These are phyloP conservation scores for Lyophyllum atratum DNA, from an alignment of 768 basidiomycete species.

Conservation along the genomic window DNA sequence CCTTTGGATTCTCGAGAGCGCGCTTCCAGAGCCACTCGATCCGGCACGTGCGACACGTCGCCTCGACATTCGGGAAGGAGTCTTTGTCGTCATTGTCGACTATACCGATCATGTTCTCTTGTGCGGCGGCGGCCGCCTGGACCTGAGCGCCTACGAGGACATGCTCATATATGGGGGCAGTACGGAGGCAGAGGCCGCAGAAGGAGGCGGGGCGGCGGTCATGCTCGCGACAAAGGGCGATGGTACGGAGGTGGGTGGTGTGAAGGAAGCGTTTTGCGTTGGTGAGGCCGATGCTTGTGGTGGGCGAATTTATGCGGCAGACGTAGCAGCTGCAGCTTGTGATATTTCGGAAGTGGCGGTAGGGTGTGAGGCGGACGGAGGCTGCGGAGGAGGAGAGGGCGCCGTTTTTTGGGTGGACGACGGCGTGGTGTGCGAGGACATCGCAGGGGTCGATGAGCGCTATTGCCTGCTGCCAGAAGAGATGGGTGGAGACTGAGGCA, in stretches of 20 bases:
- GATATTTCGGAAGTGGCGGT: conserved; percentile 65
- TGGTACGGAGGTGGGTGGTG: conserved; percentile 44
- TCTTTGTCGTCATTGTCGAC: conserved; percentile 76
- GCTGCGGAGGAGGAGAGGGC: conserved; percentile 35
- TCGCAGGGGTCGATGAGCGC: conserved; percentile 65
- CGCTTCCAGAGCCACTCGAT: conserved; percentile 66
- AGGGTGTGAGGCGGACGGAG: conserved; percentile 46
- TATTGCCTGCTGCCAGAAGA: conserved; percentile 71
- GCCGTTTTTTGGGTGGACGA: conserved; percentile 42
- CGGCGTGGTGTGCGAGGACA: conserved; percentile 47
- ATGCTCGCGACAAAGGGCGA: conserved; percentile 66
- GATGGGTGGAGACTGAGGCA: conserved; percentile 62
- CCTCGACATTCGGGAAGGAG: conserved; percentile 62
- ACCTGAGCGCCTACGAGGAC: conserved; percentile 11
- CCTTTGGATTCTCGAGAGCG: conserved; percentile 46
- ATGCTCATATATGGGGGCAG: conserved; percentile 47
- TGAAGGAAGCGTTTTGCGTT: conserved; percentile 45
- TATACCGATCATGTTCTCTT: conserved; percentile 42
- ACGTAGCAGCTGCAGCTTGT: conserved; percentile 56
- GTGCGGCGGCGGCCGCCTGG: conserved; percentile 18
- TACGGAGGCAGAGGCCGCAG: conserved; percentile 72
- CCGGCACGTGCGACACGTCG: conserved; percentile 71
- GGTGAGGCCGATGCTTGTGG: conserved; percentile 49
- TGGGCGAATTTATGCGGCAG: conserved; percentile 69
- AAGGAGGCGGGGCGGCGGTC: conserved; percentile 51